A percentile compares a stretch with the other conserved stretches of the same genome.
These are phyloP conservation scores for Cercospora brassicicola DNA, from an alignment of 2,329 filamentous ascomycete genomes.

Conservation along the genomic window DNA sequence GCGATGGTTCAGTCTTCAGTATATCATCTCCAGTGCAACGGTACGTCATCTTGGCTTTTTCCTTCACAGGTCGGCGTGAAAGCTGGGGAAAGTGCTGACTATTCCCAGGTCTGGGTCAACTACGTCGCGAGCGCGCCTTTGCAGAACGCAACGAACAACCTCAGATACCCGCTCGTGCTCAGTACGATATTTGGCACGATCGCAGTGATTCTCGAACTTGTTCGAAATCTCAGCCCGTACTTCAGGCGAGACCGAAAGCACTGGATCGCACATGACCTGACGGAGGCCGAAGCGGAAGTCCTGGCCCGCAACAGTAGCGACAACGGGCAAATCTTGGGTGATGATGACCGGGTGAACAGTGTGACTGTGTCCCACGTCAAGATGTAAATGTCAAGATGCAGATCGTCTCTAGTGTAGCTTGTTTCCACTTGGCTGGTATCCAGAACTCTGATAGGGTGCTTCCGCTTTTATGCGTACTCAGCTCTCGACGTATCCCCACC, in stretches of 20 bases:
- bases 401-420: not conserved
- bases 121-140: constrained; percentile 19
- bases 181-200: constrained; percentile 10
- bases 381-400: not conserved
- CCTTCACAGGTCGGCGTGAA: not conserved
- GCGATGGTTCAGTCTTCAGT: constrained; percentile 17
- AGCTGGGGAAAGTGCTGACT: not conserved
- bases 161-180: constrained; percentile 16
- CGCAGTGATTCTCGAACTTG: not conserved
- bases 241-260: not conserved
- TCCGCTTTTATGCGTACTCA: not conserved
- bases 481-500: not conserved
- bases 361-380: not conserved
- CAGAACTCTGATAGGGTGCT: not conserved
- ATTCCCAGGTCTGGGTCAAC: constrained; percentile 19
- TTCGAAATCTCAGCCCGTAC: not conserved
- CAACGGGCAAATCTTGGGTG: not conserved
- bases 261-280: not conserved
- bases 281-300: not conserved
- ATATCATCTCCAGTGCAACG: constrained; percentile 17
- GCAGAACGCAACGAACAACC: constrained; percentile 19
- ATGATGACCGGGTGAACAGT: not conserved
- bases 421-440: not conserved
- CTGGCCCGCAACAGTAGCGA: not conserved
- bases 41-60: not conserved